Evolutionary conservation across 257 asterid species (phyloP).

Genomic region (Forsythia suspensa): DNA sequence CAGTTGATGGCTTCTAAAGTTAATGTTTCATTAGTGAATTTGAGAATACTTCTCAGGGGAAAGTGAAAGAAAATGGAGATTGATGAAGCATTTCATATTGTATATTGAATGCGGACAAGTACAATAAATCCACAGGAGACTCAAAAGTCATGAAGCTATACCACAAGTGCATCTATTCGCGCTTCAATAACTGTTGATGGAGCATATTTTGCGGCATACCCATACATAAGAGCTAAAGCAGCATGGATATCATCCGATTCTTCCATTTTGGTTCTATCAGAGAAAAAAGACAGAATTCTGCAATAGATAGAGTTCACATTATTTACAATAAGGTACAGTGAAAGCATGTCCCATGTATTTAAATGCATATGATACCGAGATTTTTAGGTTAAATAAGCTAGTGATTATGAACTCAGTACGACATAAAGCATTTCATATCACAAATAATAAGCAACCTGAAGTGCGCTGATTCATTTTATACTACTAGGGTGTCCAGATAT

Average conservation of each 20-base stretch:
- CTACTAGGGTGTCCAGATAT: background rate
- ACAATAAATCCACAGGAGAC: slow-evolving; percentile 20
- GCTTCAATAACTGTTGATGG: slow-evolving; percentile 98
- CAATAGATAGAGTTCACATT: slow-evolving; percentile 22
- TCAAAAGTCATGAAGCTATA: slow-evolving; percentile 25
- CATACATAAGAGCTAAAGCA: slow-evolving; percentile 98
- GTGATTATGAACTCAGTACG: slow-evolving; percentile 8
- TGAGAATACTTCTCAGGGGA: slow-evolving; percentile 8
- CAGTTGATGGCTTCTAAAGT: background rate
- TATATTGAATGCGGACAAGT: slow-evolving; percentile 13
- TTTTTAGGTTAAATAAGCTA: slow-evolving; percentile 9
- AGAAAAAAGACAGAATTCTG: slow-evolving; percentile 90
- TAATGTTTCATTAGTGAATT: background rate
- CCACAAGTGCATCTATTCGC: slow-evolving; percentile 99
- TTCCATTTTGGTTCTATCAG: slow-evolving; percentile 93
- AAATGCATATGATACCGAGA: slow-evolving; percentile 17
- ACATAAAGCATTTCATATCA: slow-evolving; percentile 4
- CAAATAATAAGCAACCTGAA: slow-evolving; percentile 15
- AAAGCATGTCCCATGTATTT: slow-evolving; percentile 11
- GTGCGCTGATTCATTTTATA: background rate
- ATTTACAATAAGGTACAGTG: slow-evolving; percentile 18
- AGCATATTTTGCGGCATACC: slow-evolving; percentile 98
- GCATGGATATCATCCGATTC: slow-evolving; percentile 98
- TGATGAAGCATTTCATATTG: slow-evolving; percentile 7
- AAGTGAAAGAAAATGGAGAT: background rate